phyloP scores from a whole-genome alignment of 768 basidiomycete genomes.

The button mushroom (Agaricus bisporus) region DNA sequence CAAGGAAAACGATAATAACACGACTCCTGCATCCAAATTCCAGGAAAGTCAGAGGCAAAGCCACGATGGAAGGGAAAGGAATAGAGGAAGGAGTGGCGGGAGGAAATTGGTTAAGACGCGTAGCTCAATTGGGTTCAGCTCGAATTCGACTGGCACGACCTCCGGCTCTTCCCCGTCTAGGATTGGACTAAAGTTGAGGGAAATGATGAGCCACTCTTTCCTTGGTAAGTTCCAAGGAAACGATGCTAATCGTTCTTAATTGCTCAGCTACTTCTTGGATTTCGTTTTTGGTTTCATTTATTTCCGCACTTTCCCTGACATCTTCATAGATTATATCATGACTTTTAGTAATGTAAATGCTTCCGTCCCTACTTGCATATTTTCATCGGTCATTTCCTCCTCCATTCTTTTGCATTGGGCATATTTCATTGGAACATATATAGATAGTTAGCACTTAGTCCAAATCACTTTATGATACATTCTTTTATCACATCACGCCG shows the following conservation, averaged over 20 bases:
- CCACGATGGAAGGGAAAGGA: conserved; percentile 1
- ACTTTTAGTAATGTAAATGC: neutral
- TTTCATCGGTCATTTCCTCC: neutral
- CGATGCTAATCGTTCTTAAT: neutral
- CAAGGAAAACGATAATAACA: neutral
- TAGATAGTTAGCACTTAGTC: neutral
- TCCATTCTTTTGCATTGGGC: neutral
- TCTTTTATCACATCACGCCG: neutral
- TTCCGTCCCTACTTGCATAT: neutral
- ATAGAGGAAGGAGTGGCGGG: neutral
- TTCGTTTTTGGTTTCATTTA: neutral
- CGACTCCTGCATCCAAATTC: conserved; percentile 1
- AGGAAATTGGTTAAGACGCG: neutral
- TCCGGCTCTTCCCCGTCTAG: neutral
- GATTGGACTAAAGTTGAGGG: conserved; percentile 2
- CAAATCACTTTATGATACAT: neutral
- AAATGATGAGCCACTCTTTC: conserved; percentile 5
- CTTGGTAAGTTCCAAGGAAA: conserved; percentile 5
- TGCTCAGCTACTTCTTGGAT: neutral
- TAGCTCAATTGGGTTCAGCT: conserved; percentile 2
- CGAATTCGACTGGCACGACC: neutral
- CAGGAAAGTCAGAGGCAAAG: neutral
- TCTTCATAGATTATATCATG: neutral
- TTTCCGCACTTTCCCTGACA: neutral
- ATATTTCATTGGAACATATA: neutral